A percentile compares a stretch with the other conserved stretches of the same genome.
Conservation (phyloP, 2,329 filamentous ascomycete species). For the Teratosphaeria epicoccoides region DNA sequence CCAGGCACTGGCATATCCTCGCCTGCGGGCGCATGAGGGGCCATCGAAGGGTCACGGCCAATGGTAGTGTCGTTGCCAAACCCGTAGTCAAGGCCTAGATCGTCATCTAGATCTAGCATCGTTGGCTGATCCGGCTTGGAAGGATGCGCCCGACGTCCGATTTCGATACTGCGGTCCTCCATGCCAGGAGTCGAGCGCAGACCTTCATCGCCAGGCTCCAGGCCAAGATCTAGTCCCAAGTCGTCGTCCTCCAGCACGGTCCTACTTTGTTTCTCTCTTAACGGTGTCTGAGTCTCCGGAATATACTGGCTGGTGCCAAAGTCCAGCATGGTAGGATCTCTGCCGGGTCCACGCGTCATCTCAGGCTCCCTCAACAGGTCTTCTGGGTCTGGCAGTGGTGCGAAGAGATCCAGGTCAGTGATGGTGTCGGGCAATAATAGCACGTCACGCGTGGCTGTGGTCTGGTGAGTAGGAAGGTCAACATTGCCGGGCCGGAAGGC, state of each 20-base stretch:
- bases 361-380: slow-evolving; percentile 51
- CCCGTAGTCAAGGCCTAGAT: slow-evolving; percentile 40
- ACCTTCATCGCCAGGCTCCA: slow-evolving; percentile 28
- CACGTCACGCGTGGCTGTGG: slow-evolving; percentile 72
- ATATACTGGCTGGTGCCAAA: slow-evolving; percentile 68
- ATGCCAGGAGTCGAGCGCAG: slow-evolving; percentile 26
- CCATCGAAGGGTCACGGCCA: slow-evolving; percentile 10
- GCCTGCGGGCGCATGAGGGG: slow-evolving; percentile 7
- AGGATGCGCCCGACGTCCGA: slow-evolving; percentile 73
- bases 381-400: slow-evolving; percentile 65
- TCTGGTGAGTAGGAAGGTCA: slow-evolving; percentile 69
- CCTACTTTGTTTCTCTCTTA: slow-evolving; percentile 12
- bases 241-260: slow-evolving; percentile 46
- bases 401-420: slow-evolving; percentile 84
- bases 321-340: slow-evolving; percentile 39
- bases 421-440: slow-evolving; percentile 85
- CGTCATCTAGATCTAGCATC: slow-evolving; percentile 50
- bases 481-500: slow-evolving; percentile 95
- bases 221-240: slow-evolving; percentile 55
- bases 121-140: slow-evolving; percentile 45
- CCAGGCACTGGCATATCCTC: slow-evolving; percentile 18
- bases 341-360: slow-evolving; percentile 18
- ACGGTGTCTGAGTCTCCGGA: slow-evolving; percentile 34
- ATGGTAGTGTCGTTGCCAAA: slow-evolving; percentile 27
- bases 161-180: slow-evolving; percentile 57